These are phyloP conservation scores for Azolla pinnata DNA, from an alignment of 75 land plant species.

Conservation along the genomic window DNA sequence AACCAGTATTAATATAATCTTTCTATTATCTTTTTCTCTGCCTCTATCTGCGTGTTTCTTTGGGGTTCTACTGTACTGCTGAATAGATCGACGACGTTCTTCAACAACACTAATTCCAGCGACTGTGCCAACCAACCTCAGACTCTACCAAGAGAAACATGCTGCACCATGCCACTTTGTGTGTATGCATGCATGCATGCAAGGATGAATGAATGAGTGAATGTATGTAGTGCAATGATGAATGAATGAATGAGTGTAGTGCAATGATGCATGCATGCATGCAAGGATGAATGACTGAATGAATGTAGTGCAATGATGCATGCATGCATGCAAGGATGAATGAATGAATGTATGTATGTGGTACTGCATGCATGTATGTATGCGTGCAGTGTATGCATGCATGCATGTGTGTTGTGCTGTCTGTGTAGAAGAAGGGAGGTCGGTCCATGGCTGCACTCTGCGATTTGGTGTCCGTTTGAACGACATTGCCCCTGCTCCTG, in stretches of 20 bases:
- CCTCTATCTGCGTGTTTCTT: no score
- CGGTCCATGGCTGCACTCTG: not conserved
- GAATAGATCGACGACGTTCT: no score
- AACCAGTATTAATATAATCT: no score
- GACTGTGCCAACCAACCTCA: no score
- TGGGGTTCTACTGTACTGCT: no score
- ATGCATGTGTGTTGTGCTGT: not conserved
- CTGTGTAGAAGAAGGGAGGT: not conserved
- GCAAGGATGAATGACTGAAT: not conserved
- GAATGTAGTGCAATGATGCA: not conserved
- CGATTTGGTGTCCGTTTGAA: not conserved
- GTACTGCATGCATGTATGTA: not conserved
- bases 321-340: not conserved
- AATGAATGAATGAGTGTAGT: no score
- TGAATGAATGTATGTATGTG: not conserved
- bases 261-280: conserved; percentile 1
- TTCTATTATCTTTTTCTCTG: no score
- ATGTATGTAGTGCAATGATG: no score
- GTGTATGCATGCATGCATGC: not conserved
- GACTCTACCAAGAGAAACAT: no score
- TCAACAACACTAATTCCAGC: no score
- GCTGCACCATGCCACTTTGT: no score
- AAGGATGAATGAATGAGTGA: not conserved
- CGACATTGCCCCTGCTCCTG: not conserved
- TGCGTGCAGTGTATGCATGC: not conserved